Percentiles rank a stretch among this genome's conserved stretches.
Conservation (phyloP, 1,139 yeast species). For the Sugiyamaella novakii region DNA sequence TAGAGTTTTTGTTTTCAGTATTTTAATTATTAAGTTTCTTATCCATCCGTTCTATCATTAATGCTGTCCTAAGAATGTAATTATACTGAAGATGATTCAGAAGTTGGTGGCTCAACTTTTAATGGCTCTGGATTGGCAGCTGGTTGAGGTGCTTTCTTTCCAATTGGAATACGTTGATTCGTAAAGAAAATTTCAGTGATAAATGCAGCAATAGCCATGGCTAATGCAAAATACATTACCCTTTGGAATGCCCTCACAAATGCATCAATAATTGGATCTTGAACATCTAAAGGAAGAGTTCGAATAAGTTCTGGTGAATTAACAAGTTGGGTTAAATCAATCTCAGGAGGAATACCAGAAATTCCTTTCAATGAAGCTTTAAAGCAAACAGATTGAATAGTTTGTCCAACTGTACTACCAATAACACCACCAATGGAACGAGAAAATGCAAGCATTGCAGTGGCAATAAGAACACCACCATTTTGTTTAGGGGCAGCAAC, state of each 20-base stretch:
- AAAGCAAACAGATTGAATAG: constrained; percentile 48
- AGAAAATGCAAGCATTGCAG: constrained; percentile 52
- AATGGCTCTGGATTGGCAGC: too few relatives aligned
- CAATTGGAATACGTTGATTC: constrained; percentile 29
- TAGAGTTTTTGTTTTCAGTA: neutral
- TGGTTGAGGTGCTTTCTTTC: constrained; percentile 2
- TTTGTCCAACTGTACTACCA: constrained; percentile 52
- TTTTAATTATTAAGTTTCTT: too few relatives aligned
- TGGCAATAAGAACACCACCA: constrained; percentile 55
- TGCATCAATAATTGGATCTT: constrained; percentile 26
- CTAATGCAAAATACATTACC: constrained; percentile 33
- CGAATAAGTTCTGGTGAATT: constrained; percentile 31
- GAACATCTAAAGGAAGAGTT: constrained; percentile 24
- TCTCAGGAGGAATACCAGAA: constrained; percentile 21
- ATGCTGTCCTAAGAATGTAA: too few relatives aligned
- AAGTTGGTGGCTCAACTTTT: too few relatives aligned
- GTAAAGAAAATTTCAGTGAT: constrained; percentile 28
- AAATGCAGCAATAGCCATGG: constrained; percentile 26
- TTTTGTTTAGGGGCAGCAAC: constrained; percentile 54
- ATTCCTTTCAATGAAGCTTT: constrained; percentile 19
- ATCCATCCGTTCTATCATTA: too few relatives aligned
- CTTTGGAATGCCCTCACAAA: constrained; percentile 33
- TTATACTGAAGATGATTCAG: too few relatives aligned
- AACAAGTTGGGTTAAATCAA: constrained; percentile 23
- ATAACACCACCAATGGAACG: constrained; percentile 55